These are phyloP conservation scores for Symbiodinium natans DNA, from an alignment of 73 alveolate genomes.

Conservation along the genomic window DNA sequence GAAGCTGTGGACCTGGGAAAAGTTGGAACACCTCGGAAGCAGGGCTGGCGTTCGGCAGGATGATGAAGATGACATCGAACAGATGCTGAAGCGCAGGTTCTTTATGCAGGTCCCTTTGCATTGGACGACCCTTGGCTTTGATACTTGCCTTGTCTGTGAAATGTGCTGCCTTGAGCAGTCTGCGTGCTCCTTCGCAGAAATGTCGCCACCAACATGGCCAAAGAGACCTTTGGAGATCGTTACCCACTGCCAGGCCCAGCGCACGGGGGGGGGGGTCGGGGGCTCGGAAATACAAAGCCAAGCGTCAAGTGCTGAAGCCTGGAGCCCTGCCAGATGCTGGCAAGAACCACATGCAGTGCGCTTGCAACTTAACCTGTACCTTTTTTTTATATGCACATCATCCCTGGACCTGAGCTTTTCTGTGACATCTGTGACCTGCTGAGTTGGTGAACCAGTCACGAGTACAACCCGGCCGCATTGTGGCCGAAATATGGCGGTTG, in stretches of 20 bases:
- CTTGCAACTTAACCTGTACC: neutral
- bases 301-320: no score
- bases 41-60: neutral
- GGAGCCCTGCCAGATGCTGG: slow-evolving; percentile 45
- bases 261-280: neutral
- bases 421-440: neutral
- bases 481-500: neutral
- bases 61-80: slow-evolving; percentile 12
- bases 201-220: slow-evolving; percentile 75
- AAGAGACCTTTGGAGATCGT: neutral
- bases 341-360: slow-evolving; percentile 62
- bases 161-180: neutral
- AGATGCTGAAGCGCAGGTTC: slow-evolving; percentile 40
- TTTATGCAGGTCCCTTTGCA: slow-evolving; percentile 82
- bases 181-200: neutral
- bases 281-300: no score
- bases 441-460: slow-evolving; percentile 88
- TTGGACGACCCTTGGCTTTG: slow-evolving; percentile 31
- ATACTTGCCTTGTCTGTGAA: neutral
- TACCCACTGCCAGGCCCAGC: slow-evolving; percentile 5
- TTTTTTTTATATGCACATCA: neutral
- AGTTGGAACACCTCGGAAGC: no score
- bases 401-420: neutral
- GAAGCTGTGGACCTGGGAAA: no score
- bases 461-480: slow-evolving; percentile 21